Percentiles rank a stretch among this genome's conserved stretches.
phyloP scores from a whole-genome alignment of 306 rosid genomes.

The Mucuna pruriens region DNA sequence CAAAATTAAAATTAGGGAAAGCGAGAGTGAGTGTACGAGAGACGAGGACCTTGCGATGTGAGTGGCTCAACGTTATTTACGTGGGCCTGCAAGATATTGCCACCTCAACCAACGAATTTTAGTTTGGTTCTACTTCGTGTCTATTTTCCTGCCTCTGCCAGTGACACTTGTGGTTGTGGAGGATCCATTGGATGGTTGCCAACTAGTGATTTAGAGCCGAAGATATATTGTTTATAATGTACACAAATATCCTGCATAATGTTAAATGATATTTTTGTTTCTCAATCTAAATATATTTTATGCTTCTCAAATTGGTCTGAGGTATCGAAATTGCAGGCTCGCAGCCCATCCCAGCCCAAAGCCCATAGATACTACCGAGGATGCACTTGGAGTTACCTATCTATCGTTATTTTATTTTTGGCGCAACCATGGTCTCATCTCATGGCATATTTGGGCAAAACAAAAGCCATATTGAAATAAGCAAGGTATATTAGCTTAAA shows the following conservation, averaged over 20 bases:
- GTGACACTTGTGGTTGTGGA: neutral
- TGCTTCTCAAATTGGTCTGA: neutral
- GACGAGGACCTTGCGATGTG: conserved; percentile 32
- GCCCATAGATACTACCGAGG: neutral
- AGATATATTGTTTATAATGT: neutral
- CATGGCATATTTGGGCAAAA: neutral
- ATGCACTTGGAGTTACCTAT: neutral
- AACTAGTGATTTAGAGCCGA: neutral
- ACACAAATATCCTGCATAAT: neutral
- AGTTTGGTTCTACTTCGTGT: neutral
- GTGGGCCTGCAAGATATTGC: conserved; percentile 36
- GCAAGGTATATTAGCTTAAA: neutral
- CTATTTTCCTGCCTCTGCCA: neutral
- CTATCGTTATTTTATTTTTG: neutral
- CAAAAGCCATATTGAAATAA: neutral
- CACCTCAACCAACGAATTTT: neutral
- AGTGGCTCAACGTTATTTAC: conserved; percentile 23
- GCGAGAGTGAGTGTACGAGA: neutral
- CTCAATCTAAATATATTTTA: neutral
- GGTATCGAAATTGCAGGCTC: neutral
- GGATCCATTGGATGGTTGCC: neutral
- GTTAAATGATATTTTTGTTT: neutral
- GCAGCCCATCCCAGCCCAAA: neutral
- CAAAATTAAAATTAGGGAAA: neutral
- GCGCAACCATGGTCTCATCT: neutral